phyloP scores from a whole-genome alignment of 305 asterid genomes.

The Fraxinus paxiana region DNA sequence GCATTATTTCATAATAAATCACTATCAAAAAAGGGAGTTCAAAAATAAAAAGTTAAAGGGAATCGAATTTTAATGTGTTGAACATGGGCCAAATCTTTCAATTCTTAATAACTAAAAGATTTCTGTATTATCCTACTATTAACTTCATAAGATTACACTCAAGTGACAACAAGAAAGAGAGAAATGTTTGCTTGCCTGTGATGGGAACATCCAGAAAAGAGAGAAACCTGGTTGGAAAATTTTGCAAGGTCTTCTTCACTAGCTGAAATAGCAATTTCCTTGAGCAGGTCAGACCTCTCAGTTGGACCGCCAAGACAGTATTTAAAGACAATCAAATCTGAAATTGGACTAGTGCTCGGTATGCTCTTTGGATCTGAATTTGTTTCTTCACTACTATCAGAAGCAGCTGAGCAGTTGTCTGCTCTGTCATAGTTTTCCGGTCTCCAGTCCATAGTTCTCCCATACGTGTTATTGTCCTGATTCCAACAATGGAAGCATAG shows the following conservation, averaged over 20 bases:
- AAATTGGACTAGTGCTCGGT: constrained; percentile 39
- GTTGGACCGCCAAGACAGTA: constrained; percentile 72
- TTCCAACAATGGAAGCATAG: constrained; percentile 25
- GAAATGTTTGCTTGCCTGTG: constrained; percentile 51
- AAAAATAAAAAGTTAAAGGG: background rate
- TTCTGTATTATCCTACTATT: background rate
- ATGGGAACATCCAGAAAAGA: constrained; percentile 81
- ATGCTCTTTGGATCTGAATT: constrained; percentile 39
- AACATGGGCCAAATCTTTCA: background rate
- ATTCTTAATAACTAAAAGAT: background rate
- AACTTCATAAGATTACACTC: background rate
- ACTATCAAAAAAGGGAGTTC: background rate
- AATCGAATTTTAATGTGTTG: background rate
- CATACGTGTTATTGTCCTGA: constrained; percentile 40
- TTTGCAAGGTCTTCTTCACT: constrained; percentile 53
- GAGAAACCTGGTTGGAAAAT: constrained; percentile 68
- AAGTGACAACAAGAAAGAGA: background rate
- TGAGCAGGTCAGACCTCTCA: constrained; percentile 72
- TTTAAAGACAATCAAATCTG: constrained; percentile 72
- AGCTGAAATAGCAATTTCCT: constrained; percentile 67
- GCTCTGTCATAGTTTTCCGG: constrained; percentile 39
- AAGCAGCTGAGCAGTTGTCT: constrained; percentile 52
- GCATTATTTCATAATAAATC: background rate
- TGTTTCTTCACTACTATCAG: constrained; percentile 58
- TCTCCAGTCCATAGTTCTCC: constrained; percentile 37